These are phyloP conservation scores for Capniomyces stellatus DNA, from an alignment of 371 early-diverging fungal genomes.

Conservation along the genomic window DNA sequence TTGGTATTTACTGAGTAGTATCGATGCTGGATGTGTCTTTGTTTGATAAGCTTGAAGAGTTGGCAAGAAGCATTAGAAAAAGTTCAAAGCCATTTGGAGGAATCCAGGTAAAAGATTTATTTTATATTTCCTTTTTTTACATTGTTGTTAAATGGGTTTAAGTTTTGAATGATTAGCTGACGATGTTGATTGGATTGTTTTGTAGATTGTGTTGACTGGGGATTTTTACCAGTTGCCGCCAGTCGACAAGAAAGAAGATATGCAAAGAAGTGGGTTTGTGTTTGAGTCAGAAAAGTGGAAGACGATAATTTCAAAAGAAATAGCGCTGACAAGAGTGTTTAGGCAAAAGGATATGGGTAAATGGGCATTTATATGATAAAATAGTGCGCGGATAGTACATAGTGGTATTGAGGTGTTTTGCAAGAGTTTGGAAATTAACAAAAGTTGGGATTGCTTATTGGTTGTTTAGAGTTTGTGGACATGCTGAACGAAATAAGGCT, in stretches of 20 bases:
- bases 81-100: constrained; percentile 61
- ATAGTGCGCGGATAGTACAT: too few species aligned
- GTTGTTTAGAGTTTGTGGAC: constrained; percentile 30
- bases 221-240: constrained; percentile 91
- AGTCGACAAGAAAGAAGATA: constrained; percentile 24
- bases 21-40: constrained; percentile 71
- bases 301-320: constrained; percentile 28
- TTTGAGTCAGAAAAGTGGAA: constrained; percentile 63
- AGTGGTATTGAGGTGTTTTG: too few species aligned
- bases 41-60: constrained; percentile 59
- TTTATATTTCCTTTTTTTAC: too few species aligned
- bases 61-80: constrained; percentile 39
- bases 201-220: constrained; percentile 46
- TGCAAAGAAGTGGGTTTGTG: constrained; percentile 27
- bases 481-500: constrained; percentile 47
- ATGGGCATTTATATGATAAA: background rate
- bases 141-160: too few species aligned
- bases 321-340: constrained; percentile 18
- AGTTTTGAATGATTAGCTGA: too few species aligned
- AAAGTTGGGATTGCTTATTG: too few species aligned
- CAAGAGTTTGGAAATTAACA: too few species aligned
- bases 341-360: constrained; percentile 26
- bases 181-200: too few species aligned
- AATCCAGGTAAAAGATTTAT: constrained; percentile 49
- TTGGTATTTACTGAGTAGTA: constrained; percentile 25